Conservation (phyloP, 2,329 filamentous ascomycete genomes). For the Alternaria postmessia region DNA sequence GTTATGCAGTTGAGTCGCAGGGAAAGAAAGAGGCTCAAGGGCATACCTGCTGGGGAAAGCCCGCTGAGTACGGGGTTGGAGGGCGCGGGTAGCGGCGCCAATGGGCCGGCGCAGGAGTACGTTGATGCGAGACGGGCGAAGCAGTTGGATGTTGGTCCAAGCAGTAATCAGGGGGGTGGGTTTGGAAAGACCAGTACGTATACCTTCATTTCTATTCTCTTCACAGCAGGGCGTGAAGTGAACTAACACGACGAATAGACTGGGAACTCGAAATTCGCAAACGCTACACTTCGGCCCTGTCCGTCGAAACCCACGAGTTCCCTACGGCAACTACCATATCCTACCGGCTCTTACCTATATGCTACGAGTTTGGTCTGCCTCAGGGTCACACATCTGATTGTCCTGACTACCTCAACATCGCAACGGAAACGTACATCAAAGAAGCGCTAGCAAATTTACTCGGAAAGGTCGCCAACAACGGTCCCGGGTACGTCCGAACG, state of each 20-base stretch:
- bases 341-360: constrained; percentile 69
- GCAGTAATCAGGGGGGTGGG: constrained; percentile 71
- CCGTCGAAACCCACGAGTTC: constrained; percentile 69
- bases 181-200: constrained; percentile 80
- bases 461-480: constrained; percentile 63
- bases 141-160: constrained; percentile 68
- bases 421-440: constrained; percentile 70
- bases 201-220: neutral
- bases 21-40: constrained; percentile 67
- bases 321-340: constrained; percentile 66
- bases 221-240: neutral
- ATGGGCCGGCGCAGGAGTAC: constrained; percentile 41
- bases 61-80: constrained; percentile 11
- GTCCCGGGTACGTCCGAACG: constrained; percentile 71
- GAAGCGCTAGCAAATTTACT: constrained; percentile 65
- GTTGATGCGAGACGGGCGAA: constrained; percentile 53
- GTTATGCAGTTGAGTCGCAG: constrained; percentile 68
- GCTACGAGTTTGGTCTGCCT: constrained; percentile 69
- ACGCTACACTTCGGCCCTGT: constrained; percentile 69
- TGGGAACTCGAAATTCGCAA: constrained; percentile 72
- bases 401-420: constrained; percentile 67
- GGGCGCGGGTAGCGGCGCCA: constrained; percentile 19
- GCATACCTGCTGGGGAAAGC: constrained; percentile 55
- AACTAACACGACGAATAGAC: constrained; percentile 41
- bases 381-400: constrained; percentile 62